Conservation (phyloP, 306 rosid genomes). For the Begonia masoniana region DNA sequence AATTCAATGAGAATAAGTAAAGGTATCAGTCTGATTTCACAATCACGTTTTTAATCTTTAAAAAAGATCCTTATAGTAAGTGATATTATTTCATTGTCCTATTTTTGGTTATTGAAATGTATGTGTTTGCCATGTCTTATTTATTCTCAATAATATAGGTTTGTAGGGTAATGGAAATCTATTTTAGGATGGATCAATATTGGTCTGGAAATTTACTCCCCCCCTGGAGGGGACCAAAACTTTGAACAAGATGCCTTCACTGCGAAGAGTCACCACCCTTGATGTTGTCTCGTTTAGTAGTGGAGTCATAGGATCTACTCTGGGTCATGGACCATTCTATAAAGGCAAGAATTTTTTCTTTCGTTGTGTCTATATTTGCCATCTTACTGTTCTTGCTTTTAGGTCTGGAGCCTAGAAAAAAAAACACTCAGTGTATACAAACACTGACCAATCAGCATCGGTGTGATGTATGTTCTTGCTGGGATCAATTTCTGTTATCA, state of each 20-base stretch:
- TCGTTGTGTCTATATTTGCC: conserved; percentile 3
- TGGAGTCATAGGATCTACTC: conserved; percentile 92
- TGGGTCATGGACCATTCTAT: conserved; percentile 93
- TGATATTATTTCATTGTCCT: too few relatives aligned
- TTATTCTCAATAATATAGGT: too few relatives aligned
- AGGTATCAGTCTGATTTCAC: too few relatives aligned
- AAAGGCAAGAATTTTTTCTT: conserved; percentile 31
- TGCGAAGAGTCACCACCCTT: conserved; percentile 59
- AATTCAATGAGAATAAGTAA: too few relatives aligned
- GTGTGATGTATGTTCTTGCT: conserved; percentile 96
- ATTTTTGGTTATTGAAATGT: too few relatives aligned
- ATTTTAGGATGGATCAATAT: conserved; percentile 76
- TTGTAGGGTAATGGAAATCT: neutral
- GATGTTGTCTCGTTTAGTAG: conserved; percentile 85
- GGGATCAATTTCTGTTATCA: conserved; percentile 93
- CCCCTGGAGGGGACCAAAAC: conserved; percentile 47
- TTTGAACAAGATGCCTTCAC: conserved; percentile 88
- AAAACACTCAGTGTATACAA: conserved; percentile 85
- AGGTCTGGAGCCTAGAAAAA: conserved; percentile 97
- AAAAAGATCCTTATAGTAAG: too few relatives aligned
- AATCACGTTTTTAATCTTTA: too few relatives aligned
- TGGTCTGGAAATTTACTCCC: conserved; percentile 85
- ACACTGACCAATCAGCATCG: conserved; percentile 70
- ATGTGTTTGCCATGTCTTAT: too few relatives aligned
- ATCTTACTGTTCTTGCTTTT: conserved; percentile 16